Conservation (phyloP, 2,329 filamentous ascomycete genomes). For the Apiospora arundinis region DNA sequence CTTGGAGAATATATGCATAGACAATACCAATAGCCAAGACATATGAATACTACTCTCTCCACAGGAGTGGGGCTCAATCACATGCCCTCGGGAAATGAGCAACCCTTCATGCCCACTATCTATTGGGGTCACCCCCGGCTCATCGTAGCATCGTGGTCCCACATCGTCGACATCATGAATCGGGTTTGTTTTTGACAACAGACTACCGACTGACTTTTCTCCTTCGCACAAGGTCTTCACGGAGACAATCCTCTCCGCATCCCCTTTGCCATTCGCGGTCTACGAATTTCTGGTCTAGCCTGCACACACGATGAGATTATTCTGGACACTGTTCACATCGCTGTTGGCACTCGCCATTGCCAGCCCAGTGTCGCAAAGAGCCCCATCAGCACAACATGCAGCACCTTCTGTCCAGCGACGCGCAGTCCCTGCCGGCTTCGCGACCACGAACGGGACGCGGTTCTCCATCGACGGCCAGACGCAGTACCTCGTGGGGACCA, state of each 20-base stretch:
- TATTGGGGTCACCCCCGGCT: not conserved
- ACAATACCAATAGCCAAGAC: not conserved
- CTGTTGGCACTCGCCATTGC: not conserved
- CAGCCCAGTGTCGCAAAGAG: not conserved
- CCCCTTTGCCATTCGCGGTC: not conserved
- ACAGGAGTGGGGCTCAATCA: not conserved
- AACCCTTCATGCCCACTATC: not conserved
- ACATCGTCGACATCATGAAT: not conserved
- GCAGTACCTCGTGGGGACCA: constrained; percentile 57
- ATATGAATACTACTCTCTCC: not conserved
- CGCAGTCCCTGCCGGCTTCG: constrained; percentile 26
- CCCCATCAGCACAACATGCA: not conserved
- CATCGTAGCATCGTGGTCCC: constrained; percentile 3
- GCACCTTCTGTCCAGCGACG: not conserved
- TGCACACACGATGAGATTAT: not conserved
- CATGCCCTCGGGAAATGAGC: not conserved
- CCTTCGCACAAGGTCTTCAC: not conserved
- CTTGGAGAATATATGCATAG: not conserved
- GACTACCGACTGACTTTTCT: too few relatives aligned
- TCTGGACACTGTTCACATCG: not conserved
- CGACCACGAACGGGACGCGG: constrained; percentile 34
- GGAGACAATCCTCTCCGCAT: not conserved
- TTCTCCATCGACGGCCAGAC: constrained; percentile 50
- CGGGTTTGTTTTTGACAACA: too few relatives aligned
- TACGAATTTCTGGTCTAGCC: not conserved